Percentiles rank a stretch among this genome's conserved stretches.
Evolutionary conservation across 2,329 filamentous ascomycete genomes (phyloP).

Genomic region (Coleophoma eucalyptorum): DNA sequence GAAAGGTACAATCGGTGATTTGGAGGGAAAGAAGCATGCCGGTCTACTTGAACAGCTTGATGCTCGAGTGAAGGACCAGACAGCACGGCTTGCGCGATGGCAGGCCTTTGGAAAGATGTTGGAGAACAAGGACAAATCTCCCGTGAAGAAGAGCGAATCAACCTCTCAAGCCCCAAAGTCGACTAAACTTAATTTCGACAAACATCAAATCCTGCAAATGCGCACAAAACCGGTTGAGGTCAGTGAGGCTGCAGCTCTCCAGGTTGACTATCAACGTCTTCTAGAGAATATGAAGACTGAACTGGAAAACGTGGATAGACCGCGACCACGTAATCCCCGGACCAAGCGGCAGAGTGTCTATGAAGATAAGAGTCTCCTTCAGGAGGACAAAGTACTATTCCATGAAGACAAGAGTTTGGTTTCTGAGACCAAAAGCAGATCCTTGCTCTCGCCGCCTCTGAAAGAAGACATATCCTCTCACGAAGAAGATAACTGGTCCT

Average conservation of each 20-base stretch:
- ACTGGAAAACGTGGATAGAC: slow-evolving; percentile 23
- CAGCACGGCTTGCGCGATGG: slow-evolving; percentile 69
- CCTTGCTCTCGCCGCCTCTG: not conserved
- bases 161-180: slow-evolving; percentile 7
- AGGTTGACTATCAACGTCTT: slow-evolving; percentile 22
- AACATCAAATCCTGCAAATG: slow-evolving; percentile 45
- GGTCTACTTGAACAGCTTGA: slow-evolving; percentile 71
- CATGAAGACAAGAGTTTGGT: not conserved
- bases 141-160: slow-evolving; percentile 18
- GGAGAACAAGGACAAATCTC: slow-evolving; percentile 6
- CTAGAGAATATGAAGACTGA: slow-evolving; percentile 24
- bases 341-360: slow-evolving; percentile 6
- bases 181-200: slow-evolving; percentile 50
- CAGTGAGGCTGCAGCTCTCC: slow-evolving; percentile 7
- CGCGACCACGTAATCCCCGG: slow-evolving; percentile 4
- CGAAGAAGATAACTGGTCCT: slow-evolving; percentile 19
- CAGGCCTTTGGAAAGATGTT: slow-evolving; percentile 53
- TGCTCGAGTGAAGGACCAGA: slow-evolving; percentile 61
- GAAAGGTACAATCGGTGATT: slow-evolving; percentile 50
- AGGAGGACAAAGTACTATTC: not conserved
- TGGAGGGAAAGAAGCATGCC: slow-evolving; percentile 41
- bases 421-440: not conserved
- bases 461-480: not conserved
- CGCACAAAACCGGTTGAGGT: slow-evolving; percentile 22
- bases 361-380: slow-evolving; percentile 1